Conservation (phyloP, 179 eudicot genomes). For the Sideroxylon spinosum region DNA sequence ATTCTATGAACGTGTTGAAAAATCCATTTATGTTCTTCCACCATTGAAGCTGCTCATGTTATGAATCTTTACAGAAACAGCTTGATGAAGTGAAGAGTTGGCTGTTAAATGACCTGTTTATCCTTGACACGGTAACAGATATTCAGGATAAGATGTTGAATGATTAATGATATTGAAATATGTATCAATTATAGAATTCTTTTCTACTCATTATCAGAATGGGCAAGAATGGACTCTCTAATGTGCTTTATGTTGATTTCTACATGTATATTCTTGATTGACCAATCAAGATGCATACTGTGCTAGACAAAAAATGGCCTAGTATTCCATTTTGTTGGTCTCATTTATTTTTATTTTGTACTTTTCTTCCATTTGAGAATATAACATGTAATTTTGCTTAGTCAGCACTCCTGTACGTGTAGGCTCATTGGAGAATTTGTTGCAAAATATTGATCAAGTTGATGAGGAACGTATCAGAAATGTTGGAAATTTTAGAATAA, state of each 20-base stretch:
- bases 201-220: neutral
- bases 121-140: neutral
- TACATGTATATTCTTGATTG: slow-evolving; percentile 6
- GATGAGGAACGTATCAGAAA: slow-evolving; percentile 64
- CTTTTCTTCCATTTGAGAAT: neutral
- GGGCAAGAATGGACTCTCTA: neutral
- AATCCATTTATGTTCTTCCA: neutral
- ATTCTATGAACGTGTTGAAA: neutral
- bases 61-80: neutral
- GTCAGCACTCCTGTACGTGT: neutral
- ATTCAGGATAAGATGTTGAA: neutral
- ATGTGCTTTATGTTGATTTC: slow-evolving; percentile 1
- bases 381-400: slow-evolving; percentile 2
- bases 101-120: neutral
- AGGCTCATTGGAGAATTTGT: slow-evolving; percentile 73
- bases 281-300: neutral
- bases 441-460: slow-evolving; percentile 63
- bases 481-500: slow-evolving; percentile 34
- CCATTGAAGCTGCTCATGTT: neutral
- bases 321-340: neutral
- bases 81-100: neutral
- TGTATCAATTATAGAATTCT: neutral
- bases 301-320: neutral
- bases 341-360: neutral
- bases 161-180: no score